Evolutionary conservation across 78 protist species (phyloP).

Genomic region (Pigoraptor vietnamica): DNA sequence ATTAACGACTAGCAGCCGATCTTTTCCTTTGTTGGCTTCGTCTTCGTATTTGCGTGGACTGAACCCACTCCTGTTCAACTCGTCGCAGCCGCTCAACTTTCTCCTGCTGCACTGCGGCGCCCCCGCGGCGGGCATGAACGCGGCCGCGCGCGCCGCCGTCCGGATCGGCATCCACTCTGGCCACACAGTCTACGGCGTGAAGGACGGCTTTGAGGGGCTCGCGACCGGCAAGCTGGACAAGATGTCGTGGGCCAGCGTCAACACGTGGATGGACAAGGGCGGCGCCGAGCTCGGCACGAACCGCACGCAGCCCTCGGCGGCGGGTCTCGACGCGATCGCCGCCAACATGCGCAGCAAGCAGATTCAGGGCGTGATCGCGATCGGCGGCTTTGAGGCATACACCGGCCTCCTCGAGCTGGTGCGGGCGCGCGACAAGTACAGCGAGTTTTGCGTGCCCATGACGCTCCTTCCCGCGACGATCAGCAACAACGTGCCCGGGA

Average conservation of each 20-base stretch:
- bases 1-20: too few relatives aligned
- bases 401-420: slow-evolving; percentile 33
- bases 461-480: slow-evolving; percentile 68
- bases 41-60: too few relatives aligned
- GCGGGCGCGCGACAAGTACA: slow-evolving; percentile 18
- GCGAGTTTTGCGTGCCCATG: slow-evolving; percentile 30
- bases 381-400: slow-evolving; percentile 76
- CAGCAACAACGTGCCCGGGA: slow-evolving; percentile 73
- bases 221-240: slow-evolving; percentile 35
- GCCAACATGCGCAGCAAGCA: slow-evolving; percentile 4
- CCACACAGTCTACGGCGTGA: slow-evolving; percentile 33
- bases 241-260: slow-evolving; percentile 50
- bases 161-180: slow-evolving; percentile 48
- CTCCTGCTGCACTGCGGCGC: slow-evolving; percentile 62
- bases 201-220: slow-evolving; percentile 42
- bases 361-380: slow-evolving; percentile 37
- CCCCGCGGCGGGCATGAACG: slow-evolving; percentile 78
- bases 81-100: background rate
- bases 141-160: slow-evolving; percentile 49
- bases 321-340: slow-evolving; percentile 9
- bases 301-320: slow-evolving; percentile 39
- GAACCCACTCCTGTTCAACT: background rate
- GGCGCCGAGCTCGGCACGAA: slow-evolving; percentile 68
- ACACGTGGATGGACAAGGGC: slow-evolving; percentile 60
- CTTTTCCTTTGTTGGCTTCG: too few relatives aligned